Percentiles rank a stretch among this genome's conserved stretches.
Evolutionary conservation across 1,139 yeast species (phyloP).

Genomic region (Pichia sp.): DNA sequence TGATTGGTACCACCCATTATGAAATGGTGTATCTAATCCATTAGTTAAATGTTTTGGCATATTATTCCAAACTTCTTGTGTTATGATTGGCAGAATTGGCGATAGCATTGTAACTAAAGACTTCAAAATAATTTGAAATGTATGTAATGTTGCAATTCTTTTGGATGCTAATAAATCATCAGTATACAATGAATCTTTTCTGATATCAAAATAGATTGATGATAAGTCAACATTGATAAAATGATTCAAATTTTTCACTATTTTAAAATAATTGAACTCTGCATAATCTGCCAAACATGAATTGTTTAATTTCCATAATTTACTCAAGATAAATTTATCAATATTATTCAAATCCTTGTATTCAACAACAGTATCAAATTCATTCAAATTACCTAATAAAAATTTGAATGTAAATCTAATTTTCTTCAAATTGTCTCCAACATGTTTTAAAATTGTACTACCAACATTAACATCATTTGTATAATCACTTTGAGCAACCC

Average conservation of each 20-base stretch:
- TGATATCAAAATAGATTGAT: slow-evolving; percentile 77
- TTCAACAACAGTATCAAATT: slow-evolving; percentile 24
- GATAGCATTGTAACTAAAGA: slow-evolving; percentile 61
- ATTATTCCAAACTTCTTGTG: slow-evolving; percentile 83
- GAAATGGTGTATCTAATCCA: slow-evolving; percentile 46
- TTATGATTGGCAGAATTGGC: slow-evolving; percentile 75
- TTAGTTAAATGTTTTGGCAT: slow-evolving; percentile 34
- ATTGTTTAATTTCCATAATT: slow-evolving; percentile 43
- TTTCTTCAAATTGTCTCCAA: slow-evolving; percentile 75
- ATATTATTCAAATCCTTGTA: slow-evolving; percentile 44
- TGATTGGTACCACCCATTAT: slow-evolving; percentile 26
- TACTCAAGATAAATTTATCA: slow-evolving; percentile 60
- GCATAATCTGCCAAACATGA: slow-evolving; percentile 43
- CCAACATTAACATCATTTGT: slow-evolving; percentile 75
- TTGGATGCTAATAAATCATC: slow-evolving; percentile 43
- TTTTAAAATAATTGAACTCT: slow-evolving; percentile 56
- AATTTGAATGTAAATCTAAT: slow-evolving; percentile 75
- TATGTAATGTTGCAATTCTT: slow-evolving; percentile 68
- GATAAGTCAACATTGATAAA: slow-evolving; percentile 74
- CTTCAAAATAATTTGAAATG: slow-evolving; percentile 52
- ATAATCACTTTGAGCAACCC: slow-evolving; percentile 88
- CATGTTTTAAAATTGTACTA: slow-evolving; percentile 63
- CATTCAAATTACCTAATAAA: slow-evolving; percentile 67
- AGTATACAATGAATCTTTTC: slow-evolving; percentile 81
- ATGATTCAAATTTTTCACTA: slow-evolving; percentile 52